phyloP scores from a whole-genome alignment of 495 filamentous ascomycete species.

The Podospora fimiseda region DNA sequence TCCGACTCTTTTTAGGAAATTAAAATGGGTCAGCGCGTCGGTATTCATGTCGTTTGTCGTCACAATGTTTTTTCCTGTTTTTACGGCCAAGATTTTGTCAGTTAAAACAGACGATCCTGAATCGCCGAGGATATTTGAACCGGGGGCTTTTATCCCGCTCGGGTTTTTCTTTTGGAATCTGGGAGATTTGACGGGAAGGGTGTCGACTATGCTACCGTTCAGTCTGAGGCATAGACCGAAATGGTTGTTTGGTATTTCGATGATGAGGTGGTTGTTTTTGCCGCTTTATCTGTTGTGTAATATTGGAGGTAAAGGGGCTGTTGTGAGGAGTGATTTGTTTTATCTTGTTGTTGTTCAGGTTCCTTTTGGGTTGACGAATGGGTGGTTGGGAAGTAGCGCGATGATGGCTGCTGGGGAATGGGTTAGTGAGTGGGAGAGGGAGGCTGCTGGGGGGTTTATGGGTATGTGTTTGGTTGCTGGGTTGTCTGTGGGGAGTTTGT shows the following conservation, averaged over 20 bases:
- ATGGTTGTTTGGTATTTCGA: constrained; percentile 55
- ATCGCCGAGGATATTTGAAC: constrained; percentile 53
- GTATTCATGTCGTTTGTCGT: constrained; percentile 74
- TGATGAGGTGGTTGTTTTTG: constrained; percentile 63
- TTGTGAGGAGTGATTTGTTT: constrained; percentile 73
- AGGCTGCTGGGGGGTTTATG: constrained; percentile 93
- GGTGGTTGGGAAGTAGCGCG: constrained; percentile 71
- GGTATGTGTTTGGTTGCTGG: constrained; percentile 78
- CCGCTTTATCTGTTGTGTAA: constrained; percentile 91
- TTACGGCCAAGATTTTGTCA: constrained; percentile 73
- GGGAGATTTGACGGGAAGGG: constrained; percentile 74
- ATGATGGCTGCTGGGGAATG: constrained; percentile 86
- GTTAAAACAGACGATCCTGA: constrained; percentile 45
- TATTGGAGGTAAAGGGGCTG: constrained; percentile 60
- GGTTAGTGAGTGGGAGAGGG: constrained; percentile 72
- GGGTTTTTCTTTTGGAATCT: constrained; percentile 91
- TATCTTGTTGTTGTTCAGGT: constrained; percentile 80
- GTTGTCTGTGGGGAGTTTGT: constrained; percentile 73
- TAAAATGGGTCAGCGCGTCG: constrained; percentile 61
- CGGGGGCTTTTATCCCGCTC: constrained; percentile 77
- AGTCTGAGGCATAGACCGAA: constrained; percentile 56
- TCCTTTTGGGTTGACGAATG: constrained; percentile 77
- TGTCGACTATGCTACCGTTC: constrained; percentile 58
- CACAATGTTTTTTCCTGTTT: constrained; percentile 93
- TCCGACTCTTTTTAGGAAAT: constrained; percentile 59